Conservation (phyloP, 768 basidiomycete genomes). For the Tricholoma sp. region DNA sequence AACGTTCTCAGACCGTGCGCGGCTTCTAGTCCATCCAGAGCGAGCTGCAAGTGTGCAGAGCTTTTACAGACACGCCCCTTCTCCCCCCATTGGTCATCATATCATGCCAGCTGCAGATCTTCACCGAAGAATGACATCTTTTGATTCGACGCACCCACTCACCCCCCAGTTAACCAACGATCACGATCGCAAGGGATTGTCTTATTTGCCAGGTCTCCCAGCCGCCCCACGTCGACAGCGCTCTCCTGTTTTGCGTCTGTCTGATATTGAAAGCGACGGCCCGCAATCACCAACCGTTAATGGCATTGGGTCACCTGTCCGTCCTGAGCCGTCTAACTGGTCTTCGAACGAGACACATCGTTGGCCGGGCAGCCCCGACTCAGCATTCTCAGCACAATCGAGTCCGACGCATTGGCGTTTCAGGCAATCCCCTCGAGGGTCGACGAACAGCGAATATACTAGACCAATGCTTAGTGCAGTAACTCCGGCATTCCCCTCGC, state of each 20-base stretch:
- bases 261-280: constrained; percentile 8
- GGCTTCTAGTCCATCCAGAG: constrained; percentile 18
- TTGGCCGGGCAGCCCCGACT: neutral
- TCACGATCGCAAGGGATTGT: constrained; percentile 22
- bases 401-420: constrained; percentile 12
- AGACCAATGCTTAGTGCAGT: constrained; percentile 5
- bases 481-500: constrained; percentile 3
- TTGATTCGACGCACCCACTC: constrained; percentile 11
- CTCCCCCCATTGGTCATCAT: constrained; percentile 19
- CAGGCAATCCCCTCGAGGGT: neutral
- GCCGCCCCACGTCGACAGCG: constrained; percentile 31
- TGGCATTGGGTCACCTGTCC: constrained; percentile 5
- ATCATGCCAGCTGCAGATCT: constrained; percentile 22
- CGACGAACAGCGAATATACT: neutral
- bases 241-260: constrained; percentile 17
- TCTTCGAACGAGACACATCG: constrained; percentile 12
- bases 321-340: neutral
- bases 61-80: constrained; percentile 17
- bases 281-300: neutral
- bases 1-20: constrained; percentile 6
- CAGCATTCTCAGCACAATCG: constrained; percentile 10
- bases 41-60: constrained; percentile 17
- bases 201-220: constrained; percentile 27
- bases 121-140: constrained; percentile 18
- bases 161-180: constrained; percentile 2